Evolutionary conservation across 768 basidiomycete species (phyloP).

Genomic region (Lactarius hatsudake): DNA sequence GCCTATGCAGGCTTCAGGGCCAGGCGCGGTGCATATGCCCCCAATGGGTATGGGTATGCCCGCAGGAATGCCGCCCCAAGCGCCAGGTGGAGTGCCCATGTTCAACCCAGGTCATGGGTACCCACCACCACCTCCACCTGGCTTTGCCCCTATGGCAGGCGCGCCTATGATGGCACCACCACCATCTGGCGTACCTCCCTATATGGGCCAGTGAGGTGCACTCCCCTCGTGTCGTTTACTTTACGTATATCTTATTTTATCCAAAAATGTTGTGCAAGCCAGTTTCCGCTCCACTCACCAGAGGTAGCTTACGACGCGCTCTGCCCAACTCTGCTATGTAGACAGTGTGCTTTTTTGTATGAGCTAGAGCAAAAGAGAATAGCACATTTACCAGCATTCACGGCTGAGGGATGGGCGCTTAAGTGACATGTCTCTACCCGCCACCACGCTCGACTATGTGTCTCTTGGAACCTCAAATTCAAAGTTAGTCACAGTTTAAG

Average conservation of each 20-base stretch:
- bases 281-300: not conserved
- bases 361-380: not conserved
- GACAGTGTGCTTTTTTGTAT: not conserved
- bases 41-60: slow-evolving; percentile 21
- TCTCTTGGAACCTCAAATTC: slow-evolving; percentile 14
- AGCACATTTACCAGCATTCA: not conserved
- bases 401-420: not conserved
- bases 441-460: slow-evolving; percentile 13
- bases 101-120: slow-evolving; percentile 46
- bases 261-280: not conserved
- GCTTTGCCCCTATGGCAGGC: slow-evolving; percentile 49
- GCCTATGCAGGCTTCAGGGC: slow-evolving; percentile 36
- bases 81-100: slow-evolving; percentile 42
- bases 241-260: slow-evolving; percentile 14
- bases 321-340: not conserved
- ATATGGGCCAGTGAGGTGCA: slow-evolving; percentile 17
- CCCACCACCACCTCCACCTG: slow-evolving; percentile 64
- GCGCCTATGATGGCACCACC: slow-evolving; percentile 44
- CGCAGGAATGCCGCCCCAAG: slow-evolving; percentile 11
- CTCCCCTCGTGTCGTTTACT: not conserved
- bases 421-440: slow-evolving; percentile 1
- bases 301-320: not conserved
- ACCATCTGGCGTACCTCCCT: slow-evolving; percentile 30
- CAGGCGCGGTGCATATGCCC: slow-evolving; percentile 35
- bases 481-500: slow-evolving; percentile 6